These are phyloP conservation scores for Kokia cookei DNA, from an alignment of 441 rosid genomes.

Conservation along the genomic window DNA sequence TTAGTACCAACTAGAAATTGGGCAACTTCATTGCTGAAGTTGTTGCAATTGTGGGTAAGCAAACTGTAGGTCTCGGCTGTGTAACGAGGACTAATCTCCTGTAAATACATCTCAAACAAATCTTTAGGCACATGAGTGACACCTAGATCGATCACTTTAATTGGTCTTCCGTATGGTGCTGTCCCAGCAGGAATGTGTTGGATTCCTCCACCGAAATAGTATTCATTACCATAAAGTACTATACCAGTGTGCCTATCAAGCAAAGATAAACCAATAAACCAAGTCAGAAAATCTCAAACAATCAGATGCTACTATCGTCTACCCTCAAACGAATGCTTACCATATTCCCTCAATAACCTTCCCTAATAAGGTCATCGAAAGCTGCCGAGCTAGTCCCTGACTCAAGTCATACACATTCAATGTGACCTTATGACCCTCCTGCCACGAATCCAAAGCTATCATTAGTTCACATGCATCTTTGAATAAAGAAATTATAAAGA, in stretches of 20 bases:
- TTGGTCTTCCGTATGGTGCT: conserved; percentile 75
- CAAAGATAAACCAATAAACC: conserved; percentile 2
- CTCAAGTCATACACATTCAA: conserved; percentile 86
- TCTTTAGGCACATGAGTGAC: conserved; percentile 77
- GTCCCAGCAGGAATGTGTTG: conserved; percentile 56
- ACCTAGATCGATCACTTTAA: conserved; percentile 72
- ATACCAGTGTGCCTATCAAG: conserved; percentile 82
- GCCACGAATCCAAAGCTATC: conserved; percentile 17
- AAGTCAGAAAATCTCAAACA: background rate
- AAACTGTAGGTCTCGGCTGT: conserved; percentile 77
- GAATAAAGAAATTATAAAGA: background rate
- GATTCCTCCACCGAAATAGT: conserved; percentile 87
- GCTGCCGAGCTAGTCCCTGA: conserved; percentile 89
- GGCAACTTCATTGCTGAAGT: conserved; percentile 86
- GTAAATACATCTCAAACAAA: conserved; percentile 76
- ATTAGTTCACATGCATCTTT: background rate
- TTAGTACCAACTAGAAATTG: conserved; percentile 77
- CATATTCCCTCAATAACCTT: conserved; percentile 87
- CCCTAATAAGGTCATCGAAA: conserved; percentile 69
- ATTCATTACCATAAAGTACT: conserved; percentile 76
- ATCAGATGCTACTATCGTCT: background rate
- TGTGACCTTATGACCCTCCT: conserved; percentile 73
- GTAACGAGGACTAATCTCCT: conserved; percentile 83
- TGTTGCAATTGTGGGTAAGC: conserved; percentile 88
- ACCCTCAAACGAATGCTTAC: conserved; percentile 30